Conservation (phyloP, 306 rosid species). For the Citrullus mucosospermus region DNA sequence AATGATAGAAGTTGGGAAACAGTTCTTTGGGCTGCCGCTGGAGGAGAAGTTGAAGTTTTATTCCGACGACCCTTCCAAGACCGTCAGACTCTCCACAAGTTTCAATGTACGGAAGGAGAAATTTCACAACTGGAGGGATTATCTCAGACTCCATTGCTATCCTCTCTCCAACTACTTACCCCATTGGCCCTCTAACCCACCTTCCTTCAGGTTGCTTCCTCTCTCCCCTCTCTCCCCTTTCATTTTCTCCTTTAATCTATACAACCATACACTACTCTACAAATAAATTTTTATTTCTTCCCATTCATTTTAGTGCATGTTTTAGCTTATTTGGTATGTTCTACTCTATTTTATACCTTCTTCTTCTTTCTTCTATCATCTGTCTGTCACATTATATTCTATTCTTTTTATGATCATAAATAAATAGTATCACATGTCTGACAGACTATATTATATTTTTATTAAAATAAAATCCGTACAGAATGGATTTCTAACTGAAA, state of each 20-base stretch:
- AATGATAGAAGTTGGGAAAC: slow-evolving; percentile 38
- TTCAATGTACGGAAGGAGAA: slow-evolving; percentile 61
- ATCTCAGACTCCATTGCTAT: slow-evolving; percentile 78
- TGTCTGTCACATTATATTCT: background rate
- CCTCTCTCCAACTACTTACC: slow-evolving; percentile 54
- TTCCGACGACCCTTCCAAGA: slow-evolving; percentile 78
- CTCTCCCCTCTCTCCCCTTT: background rate
- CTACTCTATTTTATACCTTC: no score
- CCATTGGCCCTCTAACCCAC: slow-evolving; percentile 80
- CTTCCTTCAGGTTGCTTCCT: slow-evolving; percentile 49
- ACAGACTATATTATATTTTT: background rate
- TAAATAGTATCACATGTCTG: background rate
- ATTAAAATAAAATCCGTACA: background rate
- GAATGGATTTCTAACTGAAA: background rate
- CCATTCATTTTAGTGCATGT: no score
- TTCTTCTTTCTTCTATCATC: background rate
- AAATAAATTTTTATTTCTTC: no score
- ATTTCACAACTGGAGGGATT: slow-evolving; percentile 91
- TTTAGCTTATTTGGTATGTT: no score
- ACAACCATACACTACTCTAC: no score
- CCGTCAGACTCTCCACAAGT: slow-evolving; percentile 66
- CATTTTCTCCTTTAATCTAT: no score
- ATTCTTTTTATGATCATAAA: no score
- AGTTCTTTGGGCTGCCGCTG: slow-evolving; percentile 47
- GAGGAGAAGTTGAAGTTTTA: slow-evolving; percentile 86